These are phyloP conservation scores for Nemania abortiva DNA, from an alignment of 2,329 filamentous ascomycete species.

Conservation along the genomic window DNA sequence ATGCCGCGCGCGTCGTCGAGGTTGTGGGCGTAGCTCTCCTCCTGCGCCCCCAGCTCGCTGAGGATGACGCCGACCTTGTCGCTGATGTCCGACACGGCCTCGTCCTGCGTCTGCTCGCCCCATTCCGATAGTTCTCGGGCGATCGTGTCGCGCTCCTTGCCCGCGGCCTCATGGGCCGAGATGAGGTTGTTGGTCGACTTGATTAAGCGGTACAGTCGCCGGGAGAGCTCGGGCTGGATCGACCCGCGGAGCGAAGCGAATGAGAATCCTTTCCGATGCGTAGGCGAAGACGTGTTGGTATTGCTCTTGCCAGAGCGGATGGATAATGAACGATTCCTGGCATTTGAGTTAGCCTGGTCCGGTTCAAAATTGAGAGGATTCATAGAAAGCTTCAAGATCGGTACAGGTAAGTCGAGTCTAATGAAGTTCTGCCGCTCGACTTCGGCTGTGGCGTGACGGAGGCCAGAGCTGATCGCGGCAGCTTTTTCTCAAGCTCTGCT, in stretches of 20 bases:
- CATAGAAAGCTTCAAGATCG: conserved; percentile 18
- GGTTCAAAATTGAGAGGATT: neutral
- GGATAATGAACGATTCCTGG: conserved; percentile 51
- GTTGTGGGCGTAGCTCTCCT: conserved; percentile 86
- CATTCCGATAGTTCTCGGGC: conserved; percentile 94
- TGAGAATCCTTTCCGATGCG: conserved; percentile 78
- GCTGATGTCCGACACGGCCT: conserved; percentile 86
- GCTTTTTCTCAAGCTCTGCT: conserved; percentile 45
- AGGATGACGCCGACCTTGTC: conserved; percentile 96
- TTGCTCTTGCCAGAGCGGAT: conserved; percentile 54
- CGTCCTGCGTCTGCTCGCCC: conserved; percentile 92
- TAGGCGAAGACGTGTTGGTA: conserved; percentile 51
- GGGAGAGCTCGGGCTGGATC: conserved; percentile 87
- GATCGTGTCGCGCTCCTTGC: conserved; percentile 84
- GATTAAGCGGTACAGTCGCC: conserved; percentile 90
- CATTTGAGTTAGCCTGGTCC: conserved; percentile 33
- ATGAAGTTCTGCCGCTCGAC: conserved; percentile 39
- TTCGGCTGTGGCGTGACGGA: conserved; percentile 38
- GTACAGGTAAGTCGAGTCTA: conserved; percentile 45
- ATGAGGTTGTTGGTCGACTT: conserved; percentile 95
- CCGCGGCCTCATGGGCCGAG: conserved; percentile 84
- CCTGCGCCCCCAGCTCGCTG: conserved; percentile 92
- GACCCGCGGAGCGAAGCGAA: conserved; percentile 88
- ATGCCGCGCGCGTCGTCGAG: conserved; percentile 85
- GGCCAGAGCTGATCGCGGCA: conserved; percentile 32